Conservation (phyloP, 2,329 filamentous ascomycete species). For the Lomentospora prolificans region DNA sequence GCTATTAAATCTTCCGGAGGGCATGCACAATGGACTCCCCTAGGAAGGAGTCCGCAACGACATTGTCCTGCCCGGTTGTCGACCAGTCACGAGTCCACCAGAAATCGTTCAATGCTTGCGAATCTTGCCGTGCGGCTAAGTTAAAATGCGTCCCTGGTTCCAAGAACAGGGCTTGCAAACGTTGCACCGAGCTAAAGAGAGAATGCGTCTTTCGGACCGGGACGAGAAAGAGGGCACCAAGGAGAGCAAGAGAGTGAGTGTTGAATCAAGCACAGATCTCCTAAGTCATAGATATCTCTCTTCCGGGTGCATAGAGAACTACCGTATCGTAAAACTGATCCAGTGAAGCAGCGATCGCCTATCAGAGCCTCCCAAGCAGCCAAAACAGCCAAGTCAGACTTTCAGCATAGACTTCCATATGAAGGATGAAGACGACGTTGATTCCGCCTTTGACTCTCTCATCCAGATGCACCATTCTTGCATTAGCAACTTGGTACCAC, state of each 20-base stretch:
- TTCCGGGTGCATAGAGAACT: background rate
- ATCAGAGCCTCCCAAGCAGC: background rate
- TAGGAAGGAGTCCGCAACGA: background rate
- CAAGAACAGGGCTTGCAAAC: constrained; percentile 38
- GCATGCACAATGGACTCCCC: background rate
- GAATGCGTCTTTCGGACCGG: constrained; percentile 43
- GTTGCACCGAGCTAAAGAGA: constrained; percentile 41
- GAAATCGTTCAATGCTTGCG: constrained; percentile 33
- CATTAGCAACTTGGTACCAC: constrained; percentile 30
- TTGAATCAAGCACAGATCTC: background rate
- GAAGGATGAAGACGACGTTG: constrained; percentile 26
- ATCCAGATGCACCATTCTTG: constrained; percentile 31
- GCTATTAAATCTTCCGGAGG: background rate
- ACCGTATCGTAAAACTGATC: no score
- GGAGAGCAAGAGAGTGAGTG: constrained; percentile 32
- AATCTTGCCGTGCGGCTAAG: constrained; percentile 44
- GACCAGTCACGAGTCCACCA: background rate
- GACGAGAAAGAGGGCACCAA: constrained; percentile 38
- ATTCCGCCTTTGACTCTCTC: constrained; percentile 31
- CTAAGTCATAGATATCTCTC: background rate
- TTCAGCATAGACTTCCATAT: constrained; percentile 45
- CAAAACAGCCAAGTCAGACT: constrained; percentile 19
- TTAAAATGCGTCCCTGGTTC: constrained; percentile 40
- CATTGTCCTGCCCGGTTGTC: background rate
- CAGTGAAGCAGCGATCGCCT: no score